phyloP scores from a whole-genome alignment of 2,329 filamentous ascomycete species.

The Colletotrichum sp. region DNA sequence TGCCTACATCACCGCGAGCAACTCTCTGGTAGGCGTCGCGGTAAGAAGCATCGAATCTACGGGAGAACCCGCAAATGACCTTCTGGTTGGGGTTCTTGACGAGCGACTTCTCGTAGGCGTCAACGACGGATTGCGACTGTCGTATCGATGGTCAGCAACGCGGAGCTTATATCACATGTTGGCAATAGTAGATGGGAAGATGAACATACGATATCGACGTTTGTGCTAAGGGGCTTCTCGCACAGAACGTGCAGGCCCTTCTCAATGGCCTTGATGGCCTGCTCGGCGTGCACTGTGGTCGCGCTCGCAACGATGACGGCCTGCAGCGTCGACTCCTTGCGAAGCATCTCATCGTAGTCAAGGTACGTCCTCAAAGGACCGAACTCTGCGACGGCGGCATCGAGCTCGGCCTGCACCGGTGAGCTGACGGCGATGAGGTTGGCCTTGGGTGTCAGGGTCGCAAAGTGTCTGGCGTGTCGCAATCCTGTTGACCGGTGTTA shows the following conservation, averaged over 20 bases:
- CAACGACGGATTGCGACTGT: constrained; percentile 64
- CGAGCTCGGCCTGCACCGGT: constrained; percentile 8
- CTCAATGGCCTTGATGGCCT: constrained; percentile 61
- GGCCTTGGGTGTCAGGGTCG: constrained; percentile 6
- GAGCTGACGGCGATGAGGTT: constrained; percentile 14
- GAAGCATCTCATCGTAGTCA: constrained; percentile 9
- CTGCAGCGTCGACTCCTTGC: constrained; percentile 24
- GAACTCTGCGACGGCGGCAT: constrained; percentile 10
- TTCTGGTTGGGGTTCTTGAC: constrained; percentile 59
- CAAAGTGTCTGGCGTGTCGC: constrained; percentile 13
- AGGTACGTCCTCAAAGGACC: constrained; percentile 3
- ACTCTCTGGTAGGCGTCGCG: constrained; percentile 61
- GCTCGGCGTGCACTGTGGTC: constrained; percentile 61
- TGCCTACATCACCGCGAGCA: constrained; percentile 59
- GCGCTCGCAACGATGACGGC: constrained; percentile 46
- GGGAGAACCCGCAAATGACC: constrained; percentile 55
- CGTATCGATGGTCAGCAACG: neutral
- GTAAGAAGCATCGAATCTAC: constrained; percentile 67
- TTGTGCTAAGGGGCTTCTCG: constrained; percentile 65
- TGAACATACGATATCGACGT: constrained; percentile 58
- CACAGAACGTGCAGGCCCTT: constrained; percentile 60
- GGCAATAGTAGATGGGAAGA: neutral
- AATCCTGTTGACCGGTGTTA: neutral
- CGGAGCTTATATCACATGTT: neutral
- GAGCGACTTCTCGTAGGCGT: constrained; percentile 49